Conservation (phyloP, 306 rosid species). For the Cucurbita argyrosperma region DNA sequence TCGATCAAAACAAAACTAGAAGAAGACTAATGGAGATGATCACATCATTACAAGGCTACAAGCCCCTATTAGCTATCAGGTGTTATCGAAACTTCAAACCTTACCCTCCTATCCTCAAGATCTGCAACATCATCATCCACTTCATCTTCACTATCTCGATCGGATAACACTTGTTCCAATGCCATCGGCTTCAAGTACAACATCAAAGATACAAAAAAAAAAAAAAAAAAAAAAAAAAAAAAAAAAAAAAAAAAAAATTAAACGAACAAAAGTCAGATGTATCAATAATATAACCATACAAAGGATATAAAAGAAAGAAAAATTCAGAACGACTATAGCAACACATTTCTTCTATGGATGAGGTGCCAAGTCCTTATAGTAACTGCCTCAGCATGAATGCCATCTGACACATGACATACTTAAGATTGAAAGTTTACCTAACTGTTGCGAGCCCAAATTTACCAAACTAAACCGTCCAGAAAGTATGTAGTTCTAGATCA, state of each 20-base stretch:
- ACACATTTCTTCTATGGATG: not conserved
- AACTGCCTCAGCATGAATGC: not conserved
- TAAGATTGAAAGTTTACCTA: not conserved
- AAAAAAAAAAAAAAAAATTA: not conserved
- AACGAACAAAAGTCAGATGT: not conserved
- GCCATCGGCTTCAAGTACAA: constrained; percentile 56
- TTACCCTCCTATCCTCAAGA: constrained; percentile 61
- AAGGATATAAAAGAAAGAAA: not conserved
- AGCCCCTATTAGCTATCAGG: not conserved
- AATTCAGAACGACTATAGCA: not conserved
- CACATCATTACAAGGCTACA: not conserved
- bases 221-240: not conserved
- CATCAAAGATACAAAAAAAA: not conserved
- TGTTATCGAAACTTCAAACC: not conserved
- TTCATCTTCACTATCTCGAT: constrained; percentile 78
- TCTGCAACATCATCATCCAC: constrained; percentile 60
- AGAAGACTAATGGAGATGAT: not conserved
- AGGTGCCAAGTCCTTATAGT: not conserved
- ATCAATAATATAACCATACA: not conserved
- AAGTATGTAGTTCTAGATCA: not conserved
- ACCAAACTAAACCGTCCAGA: no score
- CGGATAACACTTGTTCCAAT: constrained; percentile 47
- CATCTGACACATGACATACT: not conserved
- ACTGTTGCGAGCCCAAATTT: not conserved
- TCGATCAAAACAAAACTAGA: not conserved